Base-by-base conservation (phyloP, 1,139 yeast species). In the Suhomyces maxii region DNA sequence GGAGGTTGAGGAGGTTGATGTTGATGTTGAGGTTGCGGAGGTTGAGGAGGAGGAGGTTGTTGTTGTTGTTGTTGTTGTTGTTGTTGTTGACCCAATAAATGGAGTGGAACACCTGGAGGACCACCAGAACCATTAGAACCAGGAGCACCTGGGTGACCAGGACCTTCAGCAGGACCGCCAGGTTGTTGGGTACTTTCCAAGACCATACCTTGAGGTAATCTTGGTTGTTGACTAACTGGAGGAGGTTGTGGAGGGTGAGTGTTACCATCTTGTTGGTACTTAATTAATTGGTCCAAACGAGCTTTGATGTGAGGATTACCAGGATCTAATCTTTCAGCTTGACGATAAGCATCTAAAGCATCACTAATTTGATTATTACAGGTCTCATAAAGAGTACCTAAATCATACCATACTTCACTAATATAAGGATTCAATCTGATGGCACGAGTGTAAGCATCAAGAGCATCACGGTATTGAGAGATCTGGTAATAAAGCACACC, bases 391-490 rank as follows among this genome's bases (percentile, higher is more conserved):
- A 93, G 74, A 2, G 98, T 93, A 48, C 99, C 99, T 62, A 93
- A 79, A 69, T 93, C 99, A 67, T 93, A 93, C 99, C 99, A 93
- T 28, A 93, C 99, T 67, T 93, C 99, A 51, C 95, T 84, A 55
- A 93, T 88, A 71, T 90, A 90, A 13, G 99, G 99, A 60, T 93
- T 93, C 58, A 93, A 79, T 57, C 98, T 79, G 52, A 93, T 93
- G 11, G 99, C 99, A 50, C 99, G 77, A 7, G 98, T 90, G 69
- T 93, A 93, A 12, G 99, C 99, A 65, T 93, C 99, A 54, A 93
- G 77, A 6, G 99, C 99, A 64, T 93, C 99, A 48, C 97, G 80
- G 70, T 89, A 93, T 69, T 93, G 99, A 47, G 95, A 84, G 51
- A 93, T 91, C 68, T 93, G 97, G 67, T 91, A 93, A 71, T 93